Evolutionary conservation across 2,329 filamentous ascomycete genomes (phyloP).

Genomic region (Pseudopyricularia cyperi): DNA sequence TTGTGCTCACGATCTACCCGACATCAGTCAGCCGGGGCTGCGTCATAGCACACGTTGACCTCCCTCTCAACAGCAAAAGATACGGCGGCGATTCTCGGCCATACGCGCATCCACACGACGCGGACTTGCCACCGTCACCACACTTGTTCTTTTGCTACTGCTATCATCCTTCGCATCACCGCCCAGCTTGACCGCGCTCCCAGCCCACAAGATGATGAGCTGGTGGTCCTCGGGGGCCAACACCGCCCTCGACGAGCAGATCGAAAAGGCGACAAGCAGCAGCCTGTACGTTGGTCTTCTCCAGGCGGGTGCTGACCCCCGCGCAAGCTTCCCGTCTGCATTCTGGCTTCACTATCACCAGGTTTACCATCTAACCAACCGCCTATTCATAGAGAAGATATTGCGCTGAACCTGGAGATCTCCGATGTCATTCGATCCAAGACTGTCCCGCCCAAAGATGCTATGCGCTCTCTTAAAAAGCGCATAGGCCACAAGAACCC

Average conservation of each 20-base stretch:
- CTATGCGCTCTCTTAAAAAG: constrained; percentile 90
- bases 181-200: neutral
- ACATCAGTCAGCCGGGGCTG: neutral
- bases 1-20: neutral
- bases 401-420: constrained; percentile 93
- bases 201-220: constrained; percentile 56
- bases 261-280: constrained; percentile 87
- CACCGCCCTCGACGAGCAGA: constrained; percentile 89
- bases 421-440: constrained; percentile 96
- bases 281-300: constrained; percentile 52
- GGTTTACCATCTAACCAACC: constrained; percentile 3
- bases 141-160: neutral
- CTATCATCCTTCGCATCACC: neutral
- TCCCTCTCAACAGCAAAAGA: neutral
- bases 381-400: constrained; percentile 60
- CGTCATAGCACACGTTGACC: neutral
- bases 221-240: constrained; percentile 92
- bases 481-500: constrained; percentile 96
- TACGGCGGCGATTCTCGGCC: neutral
- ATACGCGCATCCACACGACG: neutral
- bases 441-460: constrained; percentile 92
- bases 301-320: neutral
- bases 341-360: neutral
- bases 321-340: neutral
- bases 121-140: neutral